Conservation (phyloP, 495 filamentous ascomycete species). For the Talaromyces borbonicus region DNA sequence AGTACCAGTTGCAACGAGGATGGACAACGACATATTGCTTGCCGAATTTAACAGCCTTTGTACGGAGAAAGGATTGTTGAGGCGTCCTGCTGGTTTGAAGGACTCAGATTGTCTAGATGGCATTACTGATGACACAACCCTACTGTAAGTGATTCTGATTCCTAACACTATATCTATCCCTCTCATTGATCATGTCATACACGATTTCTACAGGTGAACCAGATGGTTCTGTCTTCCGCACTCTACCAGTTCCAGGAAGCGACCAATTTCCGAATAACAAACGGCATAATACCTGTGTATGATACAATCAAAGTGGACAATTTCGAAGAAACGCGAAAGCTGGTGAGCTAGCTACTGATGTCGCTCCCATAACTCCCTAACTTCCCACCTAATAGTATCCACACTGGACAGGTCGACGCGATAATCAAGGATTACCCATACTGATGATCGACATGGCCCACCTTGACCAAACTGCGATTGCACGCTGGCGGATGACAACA, state of each 20-base stretch:
- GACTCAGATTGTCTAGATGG: slow-evolving; percentile 16
- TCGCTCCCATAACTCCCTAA: neutral
- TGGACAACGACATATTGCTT: slow-evolving; percentile 7
- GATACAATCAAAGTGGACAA: slow-evolving; percentile 16
- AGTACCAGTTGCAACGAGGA: no score
- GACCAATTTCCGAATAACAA: slow-evolving; percentile 13
- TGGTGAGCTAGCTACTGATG: slow-evolving; percentile 10
- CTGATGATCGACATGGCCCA: slow-evolving; percentile 17
- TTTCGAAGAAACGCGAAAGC: slow-evolving; percentile 17
- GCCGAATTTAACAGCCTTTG: slow-evolving; percentile 14
- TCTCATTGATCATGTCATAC: slow-evolving; percentile 12
- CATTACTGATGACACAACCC: slow-evolving; percentile 19
- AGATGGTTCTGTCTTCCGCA: slow-evolving; percentile 12
- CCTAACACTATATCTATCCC: neutral
- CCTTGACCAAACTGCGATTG: slow-evolving; percentile 10
- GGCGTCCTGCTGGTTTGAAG: slow-evolving; percentile 12
- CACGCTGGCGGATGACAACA: slow-evolving; percentile 13
- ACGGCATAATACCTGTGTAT: slow-evolving; percentile 14
- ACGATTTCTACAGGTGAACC: slow-evolving; percentile 23
- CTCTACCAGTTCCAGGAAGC: slow-evolving; percentile 18
- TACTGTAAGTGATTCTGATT: slow-evolving; percentile 15
- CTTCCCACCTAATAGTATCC: slow-evolving; percentile 15
- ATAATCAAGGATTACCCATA: slow-evolving; percentile 20
- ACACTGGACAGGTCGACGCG: slow-evolving; percentile 26
- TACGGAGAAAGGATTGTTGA: slow-evolving; percentile 15